A percentile compares a stretch with the other conserved stretches of the same genome.
These are phyloP conservation scores for Henckelia pumila DNA, from an alignment of 257 asterid species.

Conservation along the genomic window DNA sequence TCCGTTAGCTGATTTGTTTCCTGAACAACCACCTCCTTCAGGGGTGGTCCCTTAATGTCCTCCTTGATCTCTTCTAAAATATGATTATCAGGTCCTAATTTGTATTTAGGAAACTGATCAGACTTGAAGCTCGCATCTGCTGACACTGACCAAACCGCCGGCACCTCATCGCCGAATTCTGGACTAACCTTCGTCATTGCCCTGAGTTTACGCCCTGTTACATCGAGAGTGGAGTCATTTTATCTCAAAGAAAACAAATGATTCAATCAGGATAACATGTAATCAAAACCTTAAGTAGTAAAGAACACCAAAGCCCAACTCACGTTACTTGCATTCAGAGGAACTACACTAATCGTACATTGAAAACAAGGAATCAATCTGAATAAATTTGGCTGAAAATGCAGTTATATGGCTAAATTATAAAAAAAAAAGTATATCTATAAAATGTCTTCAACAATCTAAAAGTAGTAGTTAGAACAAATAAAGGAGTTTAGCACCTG, in stretches of 20 bases:
- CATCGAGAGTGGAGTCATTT: constrained; percentile 4
- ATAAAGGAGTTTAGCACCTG: background rate
- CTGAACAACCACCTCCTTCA: constrained; percentile 76
- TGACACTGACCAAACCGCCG: constrained; percentile 58
- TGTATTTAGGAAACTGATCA: constrained; percentile 79
- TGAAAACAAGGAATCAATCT: background rate
- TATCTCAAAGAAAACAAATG: background rate
- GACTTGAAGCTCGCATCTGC: constrained; percentile 67
- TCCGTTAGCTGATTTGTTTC: constrained; percentile 67
- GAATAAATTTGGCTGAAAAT: background rate
- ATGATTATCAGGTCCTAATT: constrained; percentile 81
- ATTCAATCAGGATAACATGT: background rate
- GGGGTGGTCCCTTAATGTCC: constrained; percentile 68
- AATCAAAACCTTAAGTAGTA: background rate
- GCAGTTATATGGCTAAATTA: background rate
- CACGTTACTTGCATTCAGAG: background rate
- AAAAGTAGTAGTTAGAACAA: background rate
- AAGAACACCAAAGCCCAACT: background rate
- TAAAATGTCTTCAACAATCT: background rate
- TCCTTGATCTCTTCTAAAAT: constrained; percentile 72
- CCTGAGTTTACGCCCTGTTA: constrained; percentile 29
- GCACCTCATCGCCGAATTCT: constrained; percentile 57
- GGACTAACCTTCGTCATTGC: constrained; percentile 94
- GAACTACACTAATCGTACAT: background rate
- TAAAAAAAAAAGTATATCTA: too few relatives aligned